Base-by-base conservation (phyloP, 2,329 filamentous ascomycete genomes). In the Aspergillus brasiliensis region DNA sequence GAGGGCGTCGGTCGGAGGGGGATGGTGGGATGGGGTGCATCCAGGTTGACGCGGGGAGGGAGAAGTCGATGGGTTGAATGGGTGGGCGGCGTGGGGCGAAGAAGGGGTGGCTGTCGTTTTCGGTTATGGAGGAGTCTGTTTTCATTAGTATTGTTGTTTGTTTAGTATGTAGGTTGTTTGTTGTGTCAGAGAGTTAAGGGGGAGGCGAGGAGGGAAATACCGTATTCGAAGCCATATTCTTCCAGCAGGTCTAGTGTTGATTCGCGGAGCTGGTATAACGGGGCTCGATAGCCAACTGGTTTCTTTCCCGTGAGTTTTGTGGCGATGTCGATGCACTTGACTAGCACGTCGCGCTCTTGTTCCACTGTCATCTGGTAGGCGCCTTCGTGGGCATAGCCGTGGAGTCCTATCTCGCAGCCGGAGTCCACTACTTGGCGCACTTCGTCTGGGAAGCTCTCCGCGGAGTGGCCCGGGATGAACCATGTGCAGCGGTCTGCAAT, bases 221-320 rank as follows among this genome's bases (percentile, higher is more conserved):
- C 77, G 31, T 80, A 80, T 67, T 78, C 68, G 40, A 80, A 78
- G 0, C 75, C 76, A 51, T 73, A 73, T 53, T 78, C 73, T 55
- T 79, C 75, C 8, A 80, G 62, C 2, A 79, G 65, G 51, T 77
- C 74, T 10, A 78, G 65, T 0, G 76, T 78, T 8, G 75, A 72
- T 53, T 77, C 73, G n/a, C 75, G 65, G 8, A 78, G 64, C 48
- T 77, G 71, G 60, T 77, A 78, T 27, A 77, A 59, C 0, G 76
- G 76, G 3, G 75, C 75, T 17, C 75, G 69, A 58, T 75, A 78
- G 0, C 75, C 75, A 0, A 69, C 65, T 0, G 90, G 90, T 0
- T 87, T 87, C 75, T 91, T 91, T 5, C 90, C 87, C 42, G 83
- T 84, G 68, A 93, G 89, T 0, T 88, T 85, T 0, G 86, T 91